A percentile compares a stretch with the other conserved stretches of the same genome.
phyloP scores from a whole-genome alignment of 352 stramenopile genomes.

The Pythium coloratum region DNA sequence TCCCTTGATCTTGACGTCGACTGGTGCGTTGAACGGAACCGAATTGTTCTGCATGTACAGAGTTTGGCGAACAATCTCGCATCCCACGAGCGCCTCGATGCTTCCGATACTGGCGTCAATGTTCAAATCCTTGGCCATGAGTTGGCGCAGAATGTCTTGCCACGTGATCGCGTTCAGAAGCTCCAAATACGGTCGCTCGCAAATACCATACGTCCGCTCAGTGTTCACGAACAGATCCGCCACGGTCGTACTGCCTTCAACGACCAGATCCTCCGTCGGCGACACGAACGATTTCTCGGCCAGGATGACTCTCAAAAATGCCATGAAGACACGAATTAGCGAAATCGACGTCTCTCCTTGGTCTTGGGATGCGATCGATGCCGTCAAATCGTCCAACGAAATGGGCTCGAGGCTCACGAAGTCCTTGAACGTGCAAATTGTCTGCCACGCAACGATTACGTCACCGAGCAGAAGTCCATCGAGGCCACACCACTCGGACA shows the following conservation, averaged over 20 bases:
- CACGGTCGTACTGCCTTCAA: constrained; percentile 81
- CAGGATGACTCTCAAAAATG: constrained; percentile 67
- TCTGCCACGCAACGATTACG: constrained; percentile 80
- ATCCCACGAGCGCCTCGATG: constrained; percentile 71
- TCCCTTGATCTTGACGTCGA: constrained; percentile 75
- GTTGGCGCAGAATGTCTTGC: constrained; percentile 81
- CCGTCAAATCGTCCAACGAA: constrained; percentile 60
- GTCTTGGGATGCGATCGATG: constrained; percentile 47
- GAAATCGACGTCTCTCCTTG: constrained; percentile 42
- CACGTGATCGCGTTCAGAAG: constrained; percentile 80
- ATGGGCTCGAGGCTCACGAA: constrained; percentile 64
- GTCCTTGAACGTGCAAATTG: constrained; percentile 70
- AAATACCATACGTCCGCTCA: constrained; percentile 76
- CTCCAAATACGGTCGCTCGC: constrained; percentile 62
- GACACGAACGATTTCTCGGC: constrained; percentile 82
- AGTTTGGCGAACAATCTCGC: constrained; percentile 80
- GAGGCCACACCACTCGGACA: constrained; percentile 47
- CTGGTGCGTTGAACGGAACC: constrained; percentile 77
- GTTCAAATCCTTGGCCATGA: constrained; percentile 80
- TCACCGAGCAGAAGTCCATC: constrained; percentile 65
- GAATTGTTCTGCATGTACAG: constrained; percentile 84
- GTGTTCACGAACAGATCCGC: constrained; percentile 74
- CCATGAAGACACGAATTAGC: constrained; percentile 70
- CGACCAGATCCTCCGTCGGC: constrained; percentile 68
- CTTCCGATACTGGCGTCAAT: constrained; percentile 74